Evolutionary conservation across 164 flowering plant genomes (phyloP).

Genomic region (Akebia trifoliata): DNA sequence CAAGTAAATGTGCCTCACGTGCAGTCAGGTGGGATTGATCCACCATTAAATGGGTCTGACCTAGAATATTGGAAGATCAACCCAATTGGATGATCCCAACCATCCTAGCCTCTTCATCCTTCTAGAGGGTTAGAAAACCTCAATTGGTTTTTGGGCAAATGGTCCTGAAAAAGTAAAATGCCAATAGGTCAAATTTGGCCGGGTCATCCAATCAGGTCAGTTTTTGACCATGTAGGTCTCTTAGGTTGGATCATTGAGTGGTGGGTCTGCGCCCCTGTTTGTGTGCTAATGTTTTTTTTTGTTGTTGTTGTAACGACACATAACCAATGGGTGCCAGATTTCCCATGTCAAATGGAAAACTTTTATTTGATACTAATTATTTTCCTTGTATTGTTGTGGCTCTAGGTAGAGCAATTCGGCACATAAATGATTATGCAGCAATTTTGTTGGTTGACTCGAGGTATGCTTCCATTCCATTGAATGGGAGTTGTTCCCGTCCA

Average conservation of each 20-base stretch:
- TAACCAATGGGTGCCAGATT: too few species aligned
- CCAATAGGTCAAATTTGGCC: too few species aligned
- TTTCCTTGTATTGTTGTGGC: slow-evolving; percentile 9
- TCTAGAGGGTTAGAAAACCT: neutral
- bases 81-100: neutral
- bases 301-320: too few species aligned
- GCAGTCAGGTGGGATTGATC: neutral
- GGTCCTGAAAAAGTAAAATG: too few species aligned
- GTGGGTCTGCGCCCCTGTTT: too few species aligned
- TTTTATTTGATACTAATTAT: neutral
- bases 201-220: too few species aligned
- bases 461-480: slow-evolving; percentile 52
- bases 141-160: too few species aligned
- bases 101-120: neutral
- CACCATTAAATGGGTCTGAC: neutral
- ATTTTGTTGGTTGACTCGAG: slow-evolving; percentile 84
- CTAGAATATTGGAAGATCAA: too few species aligned
- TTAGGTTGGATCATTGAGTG: too few species aligned
- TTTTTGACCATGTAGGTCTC: too few species aligned
- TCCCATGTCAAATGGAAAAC: neutral
- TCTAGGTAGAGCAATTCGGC: slow-evolving; percentile 92
- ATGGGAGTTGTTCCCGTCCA: slow-evolving; percentile 44
- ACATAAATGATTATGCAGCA: slow-evolving; percentile 87
- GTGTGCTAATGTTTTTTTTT: too few species aligned
- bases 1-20: neutral